Percentiles rank a stretch among this genome's conserved stretches.
These are phyloP conservation scores for Nigrospora osmanthi DNA, from an alignment of 2,329 filamentous ascomycete genomes.

Conservation along the genomic window DNA sequence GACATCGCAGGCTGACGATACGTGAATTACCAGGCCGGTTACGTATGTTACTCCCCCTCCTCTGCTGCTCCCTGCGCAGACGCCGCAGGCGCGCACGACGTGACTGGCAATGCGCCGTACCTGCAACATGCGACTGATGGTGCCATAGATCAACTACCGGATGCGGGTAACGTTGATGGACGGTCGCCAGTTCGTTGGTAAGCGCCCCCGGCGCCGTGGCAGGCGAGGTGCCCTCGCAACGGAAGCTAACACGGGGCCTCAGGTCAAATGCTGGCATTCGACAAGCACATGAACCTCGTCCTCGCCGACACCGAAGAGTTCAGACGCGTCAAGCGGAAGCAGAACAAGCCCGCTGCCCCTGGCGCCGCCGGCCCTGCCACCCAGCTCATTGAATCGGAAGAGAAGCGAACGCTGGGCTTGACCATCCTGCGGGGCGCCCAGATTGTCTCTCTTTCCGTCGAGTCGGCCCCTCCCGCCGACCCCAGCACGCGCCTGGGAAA, in stretches of 20 bases:
- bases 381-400: slow-evolving; percentile 78
- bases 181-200: slow-evolving; percentile 73
- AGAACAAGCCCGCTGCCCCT: slow-evolving; percentile 62
- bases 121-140: background rate
- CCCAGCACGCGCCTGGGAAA: slow-evolving; percentile 83
- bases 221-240: too few relatives aligned
- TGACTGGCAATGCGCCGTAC: background rate
- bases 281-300: slow-evolving; percentile 99
- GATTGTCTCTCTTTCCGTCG: slow-evolving; percentile 90
- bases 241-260: slow-evolving; percentile 19
- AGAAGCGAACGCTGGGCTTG: slow-evolving; percentile 94
- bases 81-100: background rate
- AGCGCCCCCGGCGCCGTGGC: too few relatives aligned
- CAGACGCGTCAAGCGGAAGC: slow-evolving; percentile 80
- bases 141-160: slow-evolving; percentile 88
- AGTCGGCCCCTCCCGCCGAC: slow-evolving; percentile 91
- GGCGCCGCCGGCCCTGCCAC: slow-evolving; percentile 50
- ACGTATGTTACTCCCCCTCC: slow-evolving; percentile 46
- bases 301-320: slow-evolving; percentile 98
- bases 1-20: slow-evolving; percentile 53
- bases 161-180: slow-evolving; percentile 96
- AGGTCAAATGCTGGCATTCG: slow-evolving; percentile 96
- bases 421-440: slow-evolving; percentile 92
- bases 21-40: slow-evolving; percentile 53
- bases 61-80: slow-evolving; percentile 5